Percentiles rank a stretch among this genome's conserved stretches.
These are phyloP conservation scores for Staphylotrichum longicolle DNA, from an alignment of 495 filamentous ascomycete genomes.

Conservation along the genomic window DNA sequence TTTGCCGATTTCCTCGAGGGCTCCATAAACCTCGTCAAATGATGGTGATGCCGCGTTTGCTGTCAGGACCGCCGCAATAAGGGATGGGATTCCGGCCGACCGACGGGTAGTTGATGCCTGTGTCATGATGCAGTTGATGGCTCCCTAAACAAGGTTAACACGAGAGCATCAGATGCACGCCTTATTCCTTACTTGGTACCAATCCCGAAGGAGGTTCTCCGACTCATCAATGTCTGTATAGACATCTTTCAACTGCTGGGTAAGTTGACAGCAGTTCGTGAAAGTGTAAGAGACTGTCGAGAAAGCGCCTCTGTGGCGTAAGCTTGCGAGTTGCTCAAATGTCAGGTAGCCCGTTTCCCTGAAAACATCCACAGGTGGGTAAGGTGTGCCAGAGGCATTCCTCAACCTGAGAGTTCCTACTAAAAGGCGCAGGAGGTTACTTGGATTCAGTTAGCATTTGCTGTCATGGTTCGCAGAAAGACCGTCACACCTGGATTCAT, in stretches of 20 bases:
- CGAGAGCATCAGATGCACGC: not conserved
- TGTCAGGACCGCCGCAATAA: slow-evolving; percentile 73
- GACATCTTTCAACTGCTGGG: slow-evolving; percentile 42
- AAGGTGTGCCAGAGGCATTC: slow-evolving; percentile 34
- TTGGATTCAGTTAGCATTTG: slow-evolving; percentile 29
- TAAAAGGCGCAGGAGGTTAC: slow-evolving; percentile 58
- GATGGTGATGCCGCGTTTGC: slow-evolving; percentile 51
- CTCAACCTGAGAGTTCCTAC: slow-evolving; percentile 42
- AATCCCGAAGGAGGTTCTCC: slow-evolving; percentile 47
- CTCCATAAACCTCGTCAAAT: slow-evolving; percentile 52
- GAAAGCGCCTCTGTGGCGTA: slow-evolving; percentile 91
- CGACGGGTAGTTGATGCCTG: slow-evolving; percentile 80
- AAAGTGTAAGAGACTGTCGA: slow-evolving; percentile 90
- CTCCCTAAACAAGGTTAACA: slow-evolving; percentile 46
- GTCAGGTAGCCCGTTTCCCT: slow-evolving; percentile 62
- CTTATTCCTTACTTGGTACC: slow-evolving; percentile 63
- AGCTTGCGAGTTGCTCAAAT: slow-evolving; percentile 75
- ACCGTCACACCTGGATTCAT: slow-evolving; percentile 73
- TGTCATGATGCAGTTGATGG: slow-evolving; percentile 61
- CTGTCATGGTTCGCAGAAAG: slow-evolving; percentile 6
- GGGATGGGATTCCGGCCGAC: slow-evolving; percentile 85
- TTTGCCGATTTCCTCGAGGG: slow-evolving; percentile 54
- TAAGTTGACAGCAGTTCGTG: slow-evolving; percentile 65
- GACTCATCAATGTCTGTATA: slow-evolving; percentile 35
- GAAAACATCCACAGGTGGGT: slow-evolving; percentile 46